Conservation (phyloP, 768 basidiomycete genomes). For the Termitomyces titanicus region DNA sequence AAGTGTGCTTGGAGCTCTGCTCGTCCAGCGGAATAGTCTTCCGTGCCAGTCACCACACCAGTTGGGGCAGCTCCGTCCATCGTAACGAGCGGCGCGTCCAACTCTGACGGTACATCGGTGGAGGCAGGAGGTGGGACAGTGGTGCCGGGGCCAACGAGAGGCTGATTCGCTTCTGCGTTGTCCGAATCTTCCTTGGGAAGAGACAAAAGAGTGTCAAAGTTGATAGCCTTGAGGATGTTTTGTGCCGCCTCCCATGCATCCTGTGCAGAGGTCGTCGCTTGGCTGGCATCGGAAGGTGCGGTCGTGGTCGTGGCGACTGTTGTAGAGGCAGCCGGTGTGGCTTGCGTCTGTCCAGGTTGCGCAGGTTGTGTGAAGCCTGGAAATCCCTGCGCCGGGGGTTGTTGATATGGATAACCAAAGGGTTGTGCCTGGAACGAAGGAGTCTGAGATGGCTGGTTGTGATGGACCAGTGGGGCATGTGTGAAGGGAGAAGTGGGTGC, state of each 20-base stretch:
- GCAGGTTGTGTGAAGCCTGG: slow-evolving; percentile 23
- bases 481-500: slow-evolving; percentile 55
- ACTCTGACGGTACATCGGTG: neutral
- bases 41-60: neutral
- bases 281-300: slow-evolving; percentile 11
- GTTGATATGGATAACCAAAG: slow-evolving; percentile 12
- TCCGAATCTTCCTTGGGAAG: slow-evolving; percentile 31
- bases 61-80: neutral
- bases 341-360: slow-evolving; percentile 24
- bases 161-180: slow-evolving; percentile 9
- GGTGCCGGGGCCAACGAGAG: neutral
- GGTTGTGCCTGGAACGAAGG: slow-evolving; percentile 7
- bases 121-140: neutral
- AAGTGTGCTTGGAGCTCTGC: slow-evolving; percentile 73
- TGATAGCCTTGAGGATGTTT: slow-evolving; percentile 73
- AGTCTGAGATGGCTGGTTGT: slow-evolving; percentile 21
- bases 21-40: slow-evolving; percentile 26
- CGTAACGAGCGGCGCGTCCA: neutral
- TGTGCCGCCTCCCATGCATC: slow-evolving; percentile 79
- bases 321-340: slow-evolving; percentile 8
- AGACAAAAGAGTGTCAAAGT: slow-evolving; percentile 55
- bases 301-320: slow-evolving; percentile 10
- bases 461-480: slow-evolving; percentile 45
- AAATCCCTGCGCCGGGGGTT: slow-evolving; percentile 10
- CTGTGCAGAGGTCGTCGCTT: slow-evolving; percentile 37